phyloP scores from a whole-genome alignment of 495 filamentous ascomycete genomes.

The Penicillium ochrochloron region DNA sequence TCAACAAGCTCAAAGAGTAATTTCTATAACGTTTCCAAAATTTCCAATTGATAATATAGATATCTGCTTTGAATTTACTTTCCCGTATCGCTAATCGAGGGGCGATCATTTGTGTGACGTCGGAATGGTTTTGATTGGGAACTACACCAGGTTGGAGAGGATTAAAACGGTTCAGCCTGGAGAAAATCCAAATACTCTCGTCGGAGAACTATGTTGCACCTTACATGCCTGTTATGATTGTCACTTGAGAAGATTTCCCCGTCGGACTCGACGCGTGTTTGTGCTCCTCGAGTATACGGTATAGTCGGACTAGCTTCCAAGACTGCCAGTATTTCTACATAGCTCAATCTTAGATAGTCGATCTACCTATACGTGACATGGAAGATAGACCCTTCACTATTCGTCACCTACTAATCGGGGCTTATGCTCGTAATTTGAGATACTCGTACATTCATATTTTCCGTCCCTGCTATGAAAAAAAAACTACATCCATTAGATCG shows the following conservation, averaged over 20 bases:
- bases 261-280: background rate
- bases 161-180: conserved; percentile 17
- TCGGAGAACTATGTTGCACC: background rate
- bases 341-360: background rate
- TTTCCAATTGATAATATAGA: background rate
- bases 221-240: background rate
- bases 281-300: background rate
- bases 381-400: no score
- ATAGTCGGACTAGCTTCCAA: conserved; percentile 1
- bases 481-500: background rate
- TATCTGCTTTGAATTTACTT: background rate
- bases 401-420: no score
- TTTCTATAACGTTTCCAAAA: background rate
- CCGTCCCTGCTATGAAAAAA: background rate
- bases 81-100: background rate
- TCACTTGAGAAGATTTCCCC: background rate
- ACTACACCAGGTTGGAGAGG: background rate
- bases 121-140: conserved; percentile 29
- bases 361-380: no score
- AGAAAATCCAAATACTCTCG: background rate
- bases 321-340: background rate
- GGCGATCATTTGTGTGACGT: conserved; percentile 1
- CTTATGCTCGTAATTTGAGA: background rate
- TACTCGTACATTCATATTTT: background rate
- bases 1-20: background rate